Evolutionary conservation across 23 red algal species (phyloP).

Genomic region (Agarophyton chilense): DNA sequence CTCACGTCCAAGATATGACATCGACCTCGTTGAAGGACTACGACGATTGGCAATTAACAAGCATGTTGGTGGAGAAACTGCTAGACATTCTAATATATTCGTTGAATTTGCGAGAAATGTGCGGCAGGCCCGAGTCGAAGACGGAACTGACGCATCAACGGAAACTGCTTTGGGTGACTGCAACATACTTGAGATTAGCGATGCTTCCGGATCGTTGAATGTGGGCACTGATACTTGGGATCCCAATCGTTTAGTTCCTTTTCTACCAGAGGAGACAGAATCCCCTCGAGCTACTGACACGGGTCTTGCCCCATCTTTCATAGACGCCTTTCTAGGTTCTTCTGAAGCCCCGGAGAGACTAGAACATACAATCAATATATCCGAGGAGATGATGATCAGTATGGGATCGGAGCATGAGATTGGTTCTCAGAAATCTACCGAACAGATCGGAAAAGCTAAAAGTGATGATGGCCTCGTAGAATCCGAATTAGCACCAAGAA

Average conservation of each 20-base stretch:
- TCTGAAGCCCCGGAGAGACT: neutral
- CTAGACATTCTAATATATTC: slow-evolving; percentile 20
- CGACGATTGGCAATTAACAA: neutral
- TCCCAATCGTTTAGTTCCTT: neutral
- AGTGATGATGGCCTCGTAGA: neutral
- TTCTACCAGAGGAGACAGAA: neutral
- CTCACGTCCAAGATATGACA: neutral
- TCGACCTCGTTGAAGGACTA: neutral
- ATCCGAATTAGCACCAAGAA: neutral
- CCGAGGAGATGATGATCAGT: neutral
- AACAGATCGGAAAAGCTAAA: neutral
- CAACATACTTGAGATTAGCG: neutral
- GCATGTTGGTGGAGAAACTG: neutral
- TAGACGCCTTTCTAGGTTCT: neutral
- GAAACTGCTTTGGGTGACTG: neutral
- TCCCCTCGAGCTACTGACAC: too few relatives aligned
- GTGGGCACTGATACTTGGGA: neutral
- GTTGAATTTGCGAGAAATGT: neutral
- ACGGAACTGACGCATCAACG: neutral
- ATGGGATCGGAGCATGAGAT: neutral
- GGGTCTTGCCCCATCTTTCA: neutral
- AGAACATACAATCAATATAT: neutral
- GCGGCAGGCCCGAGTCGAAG: too few relatives aligned
- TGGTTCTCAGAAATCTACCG: too few relatives aligned
- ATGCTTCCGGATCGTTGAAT: too few relatives aligned